Evolutionary conservation across 306 rosid genomes (phyloP), one percentile per base, ranked within the genome.

Genomic region (Cucumis cinereus): DNA sequence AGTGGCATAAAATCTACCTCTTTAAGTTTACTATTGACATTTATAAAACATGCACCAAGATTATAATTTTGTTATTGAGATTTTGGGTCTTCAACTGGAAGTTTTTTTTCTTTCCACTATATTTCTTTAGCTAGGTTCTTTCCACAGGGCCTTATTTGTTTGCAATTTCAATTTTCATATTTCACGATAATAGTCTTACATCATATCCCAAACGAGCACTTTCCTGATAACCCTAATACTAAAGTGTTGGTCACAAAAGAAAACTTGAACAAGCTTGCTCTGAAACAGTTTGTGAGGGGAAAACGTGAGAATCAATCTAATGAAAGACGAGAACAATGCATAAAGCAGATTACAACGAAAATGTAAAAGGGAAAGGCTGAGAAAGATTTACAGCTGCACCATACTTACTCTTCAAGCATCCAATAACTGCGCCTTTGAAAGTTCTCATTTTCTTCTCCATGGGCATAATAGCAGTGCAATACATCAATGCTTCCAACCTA

Each of bases 401-500:
- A 85, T 47, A 89, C 98, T 89, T 81, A 93, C 98, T 77, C 85
- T 87, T 93, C 96, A 86, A 93, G 94, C 93, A 89, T 83, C 96
- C 98, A 93, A 85, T 93, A 93, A 87, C 98, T 84, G 70, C 98
- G 95, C 83, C 98, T 89, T 77, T 93, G 98, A 80, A 93, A 93
- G 79, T 66, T 89, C 82, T 90, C 98, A 78, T 90, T 88, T 57
- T 93, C 96, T 86, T 93, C 98, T 70, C 98, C 98, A 83, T 93
- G 98, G 55, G 98, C 98, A 80, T 93, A 93, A 85, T 93, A 93
- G 86, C 98, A 93, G 74, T 93, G 96, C 72, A 93, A 79, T 69
- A 82, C 93, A 83, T 93, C 98, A 83, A 93, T 86, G 75, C 98
- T 90, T 78, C 96, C 98, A 78, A 86, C 98, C 98, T 93, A 87